A percentile compares a stretch with the other conserved stretches of the same genome.
Evolutionary conservation across 768 basidiomycete species (phyloP).

Genomic region (Suillus hirtellus): DNA sequence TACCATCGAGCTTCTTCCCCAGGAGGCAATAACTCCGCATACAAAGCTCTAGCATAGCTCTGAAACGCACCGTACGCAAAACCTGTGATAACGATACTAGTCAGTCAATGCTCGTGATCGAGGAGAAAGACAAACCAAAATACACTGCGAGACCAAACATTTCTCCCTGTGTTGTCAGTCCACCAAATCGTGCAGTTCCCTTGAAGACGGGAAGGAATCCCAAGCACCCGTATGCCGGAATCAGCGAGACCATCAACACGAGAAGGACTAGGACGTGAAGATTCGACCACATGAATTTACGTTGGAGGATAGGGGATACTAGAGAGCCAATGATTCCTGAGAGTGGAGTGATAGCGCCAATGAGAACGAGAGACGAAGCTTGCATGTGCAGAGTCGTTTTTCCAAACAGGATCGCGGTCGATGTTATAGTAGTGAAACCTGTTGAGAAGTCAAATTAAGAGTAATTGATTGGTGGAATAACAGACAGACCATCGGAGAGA

Average conservation of each 20-base stretch:
- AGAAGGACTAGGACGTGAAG: constrained; percentile 64
- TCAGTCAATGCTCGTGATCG: neutral
- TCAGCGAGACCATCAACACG: constrained; percentile 61
- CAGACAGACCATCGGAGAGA: constrained; percentile 76
- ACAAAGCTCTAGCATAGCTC: constrained; percentile 84
- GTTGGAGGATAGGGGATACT: constrained; percentile 76
- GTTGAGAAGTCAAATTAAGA: neutral
- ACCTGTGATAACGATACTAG: constrained; percentile 38
- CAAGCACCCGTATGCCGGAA: constrained; percentile 82
- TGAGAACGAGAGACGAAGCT: constrained; percentile 71
- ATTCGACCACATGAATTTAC: constrained; percentile 63
- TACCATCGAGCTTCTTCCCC: constrained; percentile 91
- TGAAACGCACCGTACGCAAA: constrained; percentile 89
- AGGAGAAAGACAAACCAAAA: constrained; percentile 57
- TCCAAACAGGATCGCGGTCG: constrained; percentile 88
- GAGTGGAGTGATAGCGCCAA: constrained; percentile 76
- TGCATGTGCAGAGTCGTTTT: constrained; percentile 87
- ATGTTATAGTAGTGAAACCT: constrained; percentile 93
- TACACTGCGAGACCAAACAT: constrained; percentile 84
- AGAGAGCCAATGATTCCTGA: constrained; percentile 85
- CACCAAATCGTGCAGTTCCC: constrained; percentile 53
- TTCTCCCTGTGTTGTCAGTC: constrained; percentile 76
- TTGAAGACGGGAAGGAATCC: constrained; percentile 67
- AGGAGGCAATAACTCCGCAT: constrained; percentile 82
- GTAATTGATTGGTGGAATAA: neutral